Evolutionary conservation across 2,329 filamentous ascomycete genomes (phyloP).

Genomic region (Neoarthrinium moseri): DNA sequence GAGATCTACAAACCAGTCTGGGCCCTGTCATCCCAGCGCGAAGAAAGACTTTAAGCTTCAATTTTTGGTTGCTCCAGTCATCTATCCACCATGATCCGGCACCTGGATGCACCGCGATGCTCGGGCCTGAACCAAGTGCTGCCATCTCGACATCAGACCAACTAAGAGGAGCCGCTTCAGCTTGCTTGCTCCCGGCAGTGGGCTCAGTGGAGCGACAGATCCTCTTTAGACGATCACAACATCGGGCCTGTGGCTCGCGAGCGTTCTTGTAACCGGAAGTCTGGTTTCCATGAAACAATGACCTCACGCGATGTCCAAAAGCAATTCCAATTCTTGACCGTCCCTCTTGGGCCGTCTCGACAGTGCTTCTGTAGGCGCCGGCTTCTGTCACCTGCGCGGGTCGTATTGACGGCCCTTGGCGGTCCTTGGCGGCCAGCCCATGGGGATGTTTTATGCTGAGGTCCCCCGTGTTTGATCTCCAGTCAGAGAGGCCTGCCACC

Average conservation of each 20-base stretch:
- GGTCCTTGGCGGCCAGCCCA: not conserved
- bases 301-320: not conserved
- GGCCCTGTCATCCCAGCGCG: not conserved
- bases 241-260: too few relatives aligned
- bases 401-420: not conserved
- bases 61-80: not conserved
- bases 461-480: conserved; percentile 9
- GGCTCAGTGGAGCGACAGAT: not conserved
- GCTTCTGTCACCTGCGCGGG: not conserved
- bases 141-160: not conserved
- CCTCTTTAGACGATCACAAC: not conserved
- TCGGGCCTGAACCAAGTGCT: not conserved
- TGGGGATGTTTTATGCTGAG: conserved; percentile 5
- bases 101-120: not conserved
- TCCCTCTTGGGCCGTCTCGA: too few relatives aligned
- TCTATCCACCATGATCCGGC: not conserved
- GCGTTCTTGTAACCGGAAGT: conserved; percentile 4
- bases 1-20: too few relatives aligned
- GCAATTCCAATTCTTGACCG: not conserved
- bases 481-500: conserved; percentile 1
- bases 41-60: not conserved
- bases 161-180: not conserved
- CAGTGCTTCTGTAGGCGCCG: not conserved
- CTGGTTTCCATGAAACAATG: conserved; percentile 4
- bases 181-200: not conserved